phyloP scores from a whole-genome alignment of 164 flowering plant genomes.

The Litsea cubeba region DNA sequence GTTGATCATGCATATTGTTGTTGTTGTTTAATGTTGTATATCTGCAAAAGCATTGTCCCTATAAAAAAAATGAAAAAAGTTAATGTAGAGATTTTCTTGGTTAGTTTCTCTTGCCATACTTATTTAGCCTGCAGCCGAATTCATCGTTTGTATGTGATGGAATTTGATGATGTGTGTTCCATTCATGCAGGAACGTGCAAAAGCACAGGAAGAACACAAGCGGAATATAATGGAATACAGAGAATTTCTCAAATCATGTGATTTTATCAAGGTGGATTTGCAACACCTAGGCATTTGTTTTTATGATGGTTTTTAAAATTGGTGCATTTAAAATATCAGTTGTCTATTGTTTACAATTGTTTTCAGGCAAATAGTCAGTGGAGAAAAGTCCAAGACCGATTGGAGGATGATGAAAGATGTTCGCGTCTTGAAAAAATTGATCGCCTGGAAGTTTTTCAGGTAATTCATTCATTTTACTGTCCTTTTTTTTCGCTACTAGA shows the following conservation, averaged over 20 bases:
- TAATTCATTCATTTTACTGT: slow-evolving; percentile 13
- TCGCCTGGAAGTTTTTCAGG: slow-evolving; percentile 83
- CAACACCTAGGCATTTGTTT: background rate
- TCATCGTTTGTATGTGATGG: background rate
- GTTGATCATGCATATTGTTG: too few species aligned
- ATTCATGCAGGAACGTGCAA: slow-evolving; percentile 64
- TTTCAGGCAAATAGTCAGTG: slow-evolving; percentile 78
- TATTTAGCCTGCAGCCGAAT: background rate
- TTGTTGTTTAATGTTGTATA: too few species aligned
- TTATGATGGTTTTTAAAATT: background rate
- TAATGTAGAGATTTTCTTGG: too few species aligned
- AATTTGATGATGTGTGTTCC: background rate
- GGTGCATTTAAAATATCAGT: background rate
- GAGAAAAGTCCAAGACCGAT: slow-evolving; percentile 88
- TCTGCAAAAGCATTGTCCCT: too few species aligned
- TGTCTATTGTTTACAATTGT: background rate
- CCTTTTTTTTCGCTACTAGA: background rate
- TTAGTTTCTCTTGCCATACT: too few species aligned
- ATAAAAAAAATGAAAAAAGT: too few species aligned
- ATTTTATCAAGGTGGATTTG: slow-evolving; percentile 65
- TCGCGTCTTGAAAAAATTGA: slow-evolving; percentile 86
- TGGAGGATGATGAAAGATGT: slow-evolving; percentile 93
- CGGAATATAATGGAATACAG: slow-evolving; percentile 59
- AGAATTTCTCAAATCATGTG: slow-evolving; percentile 81
- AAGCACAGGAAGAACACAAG: slow-evolving; percentile 80